Evolutionary conservation across 768 basidiomycete genomes (phyloP).

Genomic region (Gelatoporia subvermispora): DNA sequence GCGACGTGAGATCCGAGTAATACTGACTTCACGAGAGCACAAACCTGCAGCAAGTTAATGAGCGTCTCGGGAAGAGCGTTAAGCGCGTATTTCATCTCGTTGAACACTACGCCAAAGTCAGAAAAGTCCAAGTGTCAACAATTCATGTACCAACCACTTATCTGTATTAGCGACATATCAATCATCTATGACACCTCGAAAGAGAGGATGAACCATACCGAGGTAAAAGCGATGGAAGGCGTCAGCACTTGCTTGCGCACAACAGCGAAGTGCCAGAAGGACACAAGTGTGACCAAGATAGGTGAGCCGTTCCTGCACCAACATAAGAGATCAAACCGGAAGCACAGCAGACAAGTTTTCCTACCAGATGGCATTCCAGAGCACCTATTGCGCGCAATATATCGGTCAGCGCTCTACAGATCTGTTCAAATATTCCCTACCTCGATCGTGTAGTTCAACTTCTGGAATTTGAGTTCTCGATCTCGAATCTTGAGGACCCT

Average conservation of each 20-base stretch:
- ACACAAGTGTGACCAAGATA: conserved; percentile 44
- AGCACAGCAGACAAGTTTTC: not conserved
- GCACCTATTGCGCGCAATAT: conserved; percentile 19
- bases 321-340: not conserved
- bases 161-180: conserved; percentile 21
- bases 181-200: not conserved
- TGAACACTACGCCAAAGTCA: conserved; percentile 52
- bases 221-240: conserved; percentile 80
- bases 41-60: conserved; percentile 81
- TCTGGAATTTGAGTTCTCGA: conserved; percentile 80
- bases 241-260: conserved; percentile 64
- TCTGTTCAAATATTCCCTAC: conserved; percentile 26
- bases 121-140: not conserved
- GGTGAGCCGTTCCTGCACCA: conserved; percentile 37
- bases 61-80: conserved; percentile 88
- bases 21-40: conserved; percentile 1
- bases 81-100: conserved; percentile 83
- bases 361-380: conserved; percentile 55
- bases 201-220: conserved; percentile 22
- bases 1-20: conserved; percentile 1
- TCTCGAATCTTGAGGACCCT: conserved; percentile 68
- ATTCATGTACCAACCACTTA: conserved; percentile 31
- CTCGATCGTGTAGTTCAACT: conserved; percentile 84
- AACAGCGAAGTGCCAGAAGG: conserved; percentile 64
- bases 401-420: not conserved